Percentiles rank a stretch among this genome's conserved stretches.
These are phyloP conservation scores for Fusarium camptoceras DNA, from an alignment of 2,329 filamentous ascomycete species.

Conservation along the genomic window DNA sequence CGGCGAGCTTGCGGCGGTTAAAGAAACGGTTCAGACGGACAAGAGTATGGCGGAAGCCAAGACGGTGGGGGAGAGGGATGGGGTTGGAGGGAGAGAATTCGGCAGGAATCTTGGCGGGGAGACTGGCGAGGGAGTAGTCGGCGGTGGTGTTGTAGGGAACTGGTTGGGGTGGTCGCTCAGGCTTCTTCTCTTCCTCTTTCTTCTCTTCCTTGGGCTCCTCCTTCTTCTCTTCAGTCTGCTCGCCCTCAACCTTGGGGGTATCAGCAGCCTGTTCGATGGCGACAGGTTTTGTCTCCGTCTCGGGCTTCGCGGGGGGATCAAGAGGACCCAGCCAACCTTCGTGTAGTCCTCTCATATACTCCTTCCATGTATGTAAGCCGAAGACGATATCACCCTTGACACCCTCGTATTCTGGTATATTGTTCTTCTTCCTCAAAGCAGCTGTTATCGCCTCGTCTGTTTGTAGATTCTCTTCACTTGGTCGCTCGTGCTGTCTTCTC, in stretches of 20 bases:
- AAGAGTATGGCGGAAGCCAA: conserved; percentile 92
- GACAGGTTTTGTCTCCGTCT: conserved; percentile 41
- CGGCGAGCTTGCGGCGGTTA: conserved; percentile 84
- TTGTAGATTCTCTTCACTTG: conserved; percentile 61
- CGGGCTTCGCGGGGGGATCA: conserved; percentile 64
- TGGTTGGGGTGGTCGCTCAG: conserved; percentile 70
- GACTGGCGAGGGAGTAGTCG: conserved; percentile 75
- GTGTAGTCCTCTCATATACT: conserved; percentile 92
- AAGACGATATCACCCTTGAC: conserved; percentile 87
- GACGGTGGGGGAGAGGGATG: conserved; percentile 86
- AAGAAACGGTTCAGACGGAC: conserved; percentile 89
- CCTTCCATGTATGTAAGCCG: conserved; percentile 95
- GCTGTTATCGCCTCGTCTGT: conserved; percentile 68
- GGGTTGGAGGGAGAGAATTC: conserved; percentile 79
- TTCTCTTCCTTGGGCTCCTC: conserved; percentile 49
- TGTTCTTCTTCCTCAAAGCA: conserved; percentile 72
- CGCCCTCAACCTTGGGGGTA: conserved; percentile 41
- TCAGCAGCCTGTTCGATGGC: conserved; percentile 42
- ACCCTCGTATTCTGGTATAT: conserved; percentile 78
- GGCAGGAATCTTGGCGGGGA: conserved; percentile 74
- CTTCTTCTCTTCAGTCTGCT: conserved; percentile 51
- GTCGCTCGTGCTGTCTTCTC: conserved; percentile 68
- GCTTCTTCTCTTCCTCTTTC: conserved; percentile 64
- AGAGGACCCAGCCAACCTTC: conserved; percentile 96
- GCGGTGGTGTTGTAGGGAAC: conserved; percentile 78